Evolutionary conservation across 1,284 basidiomycete genomes (phyloP).

Genomic region (Ustilago sp.): DNA sequence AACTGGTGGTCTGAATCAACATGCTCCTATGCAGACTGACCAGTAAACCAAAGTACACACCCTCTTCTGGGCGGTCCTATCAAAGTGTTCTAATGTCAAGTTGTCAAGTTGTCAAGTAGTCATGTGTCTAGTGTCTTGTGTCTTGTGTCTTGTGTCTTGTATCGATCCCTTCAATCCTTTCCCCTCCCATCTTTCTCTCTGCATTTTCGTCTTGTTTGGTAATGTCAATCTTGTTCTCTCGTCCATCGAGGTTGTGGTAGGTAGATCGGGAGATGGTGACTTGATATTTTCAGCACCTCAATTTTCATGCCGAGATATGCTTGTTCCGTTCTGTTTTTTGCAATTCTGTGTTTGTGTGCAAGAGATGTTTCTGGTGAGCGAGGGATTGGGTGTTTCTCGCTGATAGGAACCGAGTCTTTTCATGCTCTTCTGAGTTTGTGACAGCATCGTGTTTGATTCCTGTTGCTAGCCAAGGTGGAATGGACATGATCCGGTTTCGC

Average conservation of each 20-base stretch:
- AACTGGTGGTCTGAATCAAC: neutral
- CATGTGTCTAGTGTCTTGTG: neutral
- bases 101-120: too few relatives aligned
- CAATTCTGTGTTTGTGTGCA: neutral
- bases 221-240: neutral
- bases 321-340: neutral
- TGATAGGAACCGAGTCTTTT: too few relatives aligned
- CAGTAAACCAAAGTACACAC: neutral
- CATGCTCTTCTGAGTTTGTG: too few relatives aligned
- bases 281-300: neutral
- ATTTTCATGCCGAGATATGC: neutral
- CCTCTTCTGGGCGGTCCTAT: too few relatives aligned
- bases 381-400: neutral
- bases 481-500: too few relatives aligned
- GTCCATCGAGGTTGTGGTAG: neutral
- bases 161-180: neutral
- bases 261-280: neutral
- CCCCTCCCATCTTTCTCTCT: neutral
- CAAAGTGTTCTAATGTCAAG: neutral
- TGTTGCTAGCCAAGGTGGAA: neutral
- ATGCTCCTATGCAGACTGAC: conserved; percentile 26
- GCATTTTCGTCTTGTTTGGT: conserved; percentile 4
- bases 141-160: neutral
- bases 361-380: neutral
- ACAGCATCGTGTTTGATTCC: too few relatives aligned